Evolutionary conservation across 306 rosid genomes (phyloP).

Genomic region (Canavalia ensiformis): DNA sequence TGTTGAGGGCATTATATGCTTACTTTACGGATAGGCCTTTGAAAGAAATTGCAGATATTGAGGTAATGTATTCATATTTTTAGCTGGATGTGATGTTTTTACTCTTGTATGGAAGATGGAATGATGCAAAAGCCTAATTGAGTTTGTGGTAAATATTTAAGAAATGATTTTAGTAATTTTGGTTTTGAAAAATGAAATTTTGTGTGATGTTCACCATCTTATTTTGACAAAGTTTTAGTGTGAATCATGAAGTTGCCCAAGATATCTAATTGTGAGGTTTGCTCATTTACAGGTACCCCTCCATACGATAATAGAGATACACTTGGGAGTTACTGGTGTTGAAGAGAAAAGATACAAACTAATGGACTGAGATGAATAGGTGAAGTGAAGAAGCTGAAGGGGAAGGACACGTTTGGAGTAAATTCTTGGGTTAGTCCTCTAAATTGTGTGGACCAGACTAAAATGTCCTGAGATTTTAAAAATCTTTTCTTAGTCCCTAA

Average conservation of each 20-base stretch:
- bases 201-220: not conserved
- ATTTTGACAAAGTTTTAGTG: slow-evolving; percentile 9
- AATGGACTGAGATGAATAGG: slow-evolving; percentile 70
- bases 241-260: slow-evolving; percentile 5
- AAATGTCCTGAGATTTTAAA: no score
- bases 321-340: slow-evolving; percentile 97
- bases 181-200: slow-evolving; percentile 24
- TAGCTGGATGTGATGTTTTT: slow-evolving; percentile 18
- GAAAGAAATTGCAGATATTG: slow-evolving; percentile 93
- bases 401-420: not conserved
- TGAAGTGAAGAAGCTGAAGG: not conserved
- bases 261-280: slow-evolving; percentile 39
- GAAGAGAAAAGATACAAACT: slow-evolving; percentile 99
- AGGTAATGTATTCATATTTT: slow-evolving; percentile 65
- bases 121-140: slow-evolving; percentile 30
- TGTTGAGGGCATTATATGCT: slow-evolving; percentile 93
- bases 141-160: slow-evolving; percentile 17
- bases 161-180: slow-evolving; percentile 5
- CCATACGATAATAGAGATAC: slow-evolving; percentile 95
- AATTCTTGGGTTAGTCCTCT: no score
- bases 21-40: slow-evolving; percentile 95
- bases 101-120: slow-evolving; percentile 29
- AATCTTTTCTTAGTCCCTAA: no score
- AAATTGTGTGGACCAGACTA: no score
- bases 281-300: slow-evolving; percentile 80